A percentile compares a stretch with the other conserved stretches of the same genome.
phyloP scores from a whole-genome alignment of 2,329 filamentous ascomycete genomes.

The Waltergamsia citrina region DNA sequence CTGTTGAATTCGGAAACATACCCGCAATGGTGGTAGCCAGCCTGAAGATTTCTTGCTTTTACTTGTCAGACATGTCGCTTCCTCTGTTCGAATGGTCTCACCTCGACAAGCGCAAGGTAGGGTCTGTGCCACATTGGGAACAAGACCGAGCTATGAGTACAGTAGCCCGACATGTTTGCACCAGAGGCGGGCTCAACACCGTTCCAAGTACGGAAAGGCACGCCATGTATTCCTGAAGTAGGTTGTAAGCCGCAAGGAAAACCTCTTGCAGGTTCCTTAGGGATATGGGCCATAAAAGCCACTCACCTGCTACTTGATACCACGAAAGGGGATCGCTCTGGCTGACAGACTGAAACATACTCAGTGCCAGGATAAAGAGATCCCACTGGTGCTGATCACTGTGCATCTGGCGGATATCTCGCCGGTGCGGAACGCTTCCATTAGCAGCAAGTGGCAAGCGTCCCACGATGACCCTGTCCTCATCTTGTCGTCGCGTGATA shows the following conservation, averaged over 20 bases:
- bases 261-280: no score
- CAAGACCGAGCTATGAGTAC: conserved; percentile 63
- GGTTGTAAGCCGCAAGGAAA: conserved; percentile 5
- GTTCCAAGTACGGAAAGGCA: conserved; percentile 51
- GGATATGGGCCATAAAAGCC: no score
- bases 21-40: conserved; percentile 32
- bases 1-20: conserved; percentile 34
- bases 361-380: conserved; percentile 66
- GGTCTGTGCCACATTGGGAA: conserved; percentile 81
- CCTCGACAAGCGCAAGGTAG: conserved; percentile 57
- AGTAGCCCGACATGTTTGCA: conserved; percentile 58
- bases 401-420: conserved; percentile 59
- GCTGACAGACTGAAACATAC: conserved; percentile 58
- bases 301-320: conserved; percentile 67
- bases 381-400: conserved; percentile 61
- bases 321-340: conserved; percentile 59
- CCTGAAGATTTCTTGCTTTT: conserved; percentile 25
- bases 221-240: conserved; percentile 66
- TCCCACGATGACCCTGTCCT: conserved; percentile 28
- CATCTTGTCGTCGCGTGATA: conserved; percentile 29
- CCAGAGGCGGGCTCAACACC: conserved; percentile 39
- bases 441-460: conserved; percentile 28
- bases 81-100: conserved; percentile 11
- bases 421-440: conserved; percentile 36
- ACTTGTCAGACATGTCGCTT: background rate